These are phyloP conservation scores for Zymoseptoria ardabiliae DNA, from an alignment of 2,329 filamentous ascomycete genomes.

Conservation along the genomic window DNA sequence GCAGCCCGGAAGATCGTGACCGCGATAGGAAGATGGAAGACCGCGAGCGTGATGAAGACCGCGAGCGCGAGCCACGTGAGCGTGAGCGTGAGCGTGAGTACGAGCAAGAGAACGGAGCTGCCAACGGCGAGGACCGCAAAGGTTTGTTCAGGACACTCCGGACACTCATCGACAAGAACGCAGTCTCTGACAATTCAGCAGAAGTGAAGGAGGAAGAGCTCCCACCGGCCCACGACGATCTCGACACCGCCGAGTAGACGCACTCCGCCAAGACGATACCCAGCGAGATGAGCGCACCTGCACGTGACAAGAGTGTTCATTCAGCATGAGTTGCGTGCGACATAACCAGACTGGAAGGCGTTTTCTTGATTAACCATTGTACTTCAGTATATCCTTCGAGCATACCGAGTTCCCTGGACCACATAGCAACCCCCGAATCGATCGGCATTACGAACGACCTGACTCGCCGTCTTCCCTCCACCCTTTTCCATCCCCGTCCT, in stretches of 20 bases:
- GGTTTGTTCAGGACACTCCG: constrained; percentile 43
- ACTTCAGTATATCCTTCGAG: not conserved
- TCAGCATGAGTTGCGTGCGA: not conserved
- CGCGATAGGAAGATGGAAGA: constrained; percentile 54
- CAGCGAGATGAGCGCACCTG: constrained; percentile 1
- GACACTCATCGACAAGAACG: too few species aligned
- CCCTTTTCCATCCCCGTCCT: constrained; percentile 9
- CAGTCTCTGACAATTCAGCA: constrained; percentile 24
- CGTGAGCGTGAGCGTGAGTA: constrained; percentile 32
- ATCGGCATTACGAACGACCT: constrained; percentile 7
- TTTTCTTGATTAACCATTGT: constrained; percentile 4
- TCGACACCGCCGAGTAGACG: constrained; percentile 79
- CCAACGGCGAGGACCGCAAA: constrained; percentile 83
- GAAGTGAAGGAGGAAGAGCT: constrained; percentile 56
- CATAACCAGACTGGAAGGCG: constrained; percentile 4
- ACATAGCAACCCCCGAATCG: constrained; percentile 1
- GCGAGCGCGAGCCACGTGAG: constrained; percentile 52
- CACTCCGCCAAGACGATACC: constrained; percentile 1
- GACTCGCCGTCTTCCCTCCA: constrained; percentile 10
- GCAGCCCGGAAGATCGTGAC: constrained; percentile 58
- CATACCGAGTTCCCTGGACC: constrained; percentile 1
- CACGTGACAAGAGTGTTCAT: not conserved
- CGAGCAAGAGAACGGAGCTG: constrained; percentile 24
- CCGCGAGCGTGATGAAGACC: constrained; percentile 44
- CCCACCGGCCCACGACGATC: constrained; percentile 80